Evolutionary conservation across 805 yeast species (phyloP), one percentile per base, ranked within the genome.

Genomic region (Komagataella mondaviorum): DNA sequence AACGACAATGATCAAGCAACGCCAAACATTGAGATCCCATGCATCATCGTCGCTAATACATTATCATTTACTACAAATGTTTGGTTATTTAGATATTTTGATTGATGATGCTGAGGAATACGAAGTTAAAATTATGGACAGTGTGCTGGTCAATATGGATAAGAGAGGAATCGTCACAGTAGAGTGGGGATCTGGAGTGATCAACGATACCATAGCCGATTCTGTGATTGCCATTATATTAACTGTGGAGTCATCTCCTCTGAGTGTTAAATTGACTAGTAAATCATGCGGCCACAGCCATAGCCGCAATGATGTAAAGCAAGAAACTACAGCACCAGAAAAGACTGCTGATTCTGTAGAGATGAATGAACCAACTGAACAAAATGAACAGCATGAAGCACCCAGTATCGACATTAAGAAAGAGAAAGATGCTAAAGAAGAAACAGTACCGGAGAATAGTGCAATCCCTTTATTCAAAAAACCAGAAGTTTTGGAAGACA

Each of bases 41-140:
- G 95, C 96, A 4, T 86, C 85, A 47, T 77, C 86, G 39, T 85
- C 86, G 48, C 71, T 93, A 52, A 79, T 93, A 54, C 76, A 78
- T 54, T 93, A 95, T 89, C 98, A 93, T 62, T 75, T 93, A 52
- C 79, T 83, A 53, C 98, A 90, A 63, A 93, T 93, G 99, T 93
- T 91, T 73, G 98, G 97, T 1, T 78, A 74, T 60, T 77, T 89
- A 4, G 81, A 83, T 47, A 76, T 87, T 2, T 52, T 80, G 3
- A 72, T 71, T 50, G 88, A 82, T 56, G 81, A 78, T 14, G 58
- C 57, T 0, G 71, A 77, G 18, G 77, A 71, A 54, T 70, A 75
- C 53, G 74, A 74, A 20, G 67, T 80, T 43, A 72, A 66, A 52
- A 72, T 85, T n/a, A 83, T 85, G 89, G 80, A 78, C 53, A 77